Evolutionary conservation across 352 stramenopile genomes (phyloP), one percentile per base, ranked within the genome.

Genomic region (Phytophthora sojae): DNA sequence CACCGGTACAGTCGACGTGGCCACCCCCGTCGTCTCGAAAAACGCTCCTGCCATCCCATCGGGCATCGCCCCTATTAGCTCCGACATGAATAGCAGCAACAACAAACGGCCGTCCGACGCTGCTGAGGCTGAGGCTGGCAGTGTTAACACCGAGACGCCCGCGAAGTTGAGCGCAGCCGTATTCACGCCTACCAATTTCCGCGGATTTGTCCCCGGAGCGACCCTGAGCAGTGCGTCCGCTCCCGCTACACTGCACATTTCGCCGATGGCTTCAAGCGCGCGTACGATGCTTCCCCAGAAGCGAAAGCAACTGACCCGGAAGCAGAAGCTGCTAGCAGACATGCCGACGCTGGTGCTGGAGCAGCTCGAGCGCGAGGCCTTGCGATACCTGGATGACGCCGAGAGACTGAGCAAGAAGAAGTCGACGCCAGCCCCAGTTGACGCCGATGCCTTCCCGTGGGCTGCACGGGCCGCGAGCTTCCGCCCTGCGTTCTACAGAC

Each of bases 401-500:
- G 64, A 81, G 44, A 61, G 35, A 60, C 57, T 53, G 2, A 75
- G 3, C 1, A 8, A 8, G 1, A 8, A 45, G 23, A 71, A 64
- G 17, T 5, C 44, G 11, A 4, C 25, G 26, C 51, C 29, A 21
- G 39, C 64, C 52, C 65, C 76, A 11, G 29, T 47, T 19, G 68
- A 81, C 32, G 63, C 53, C 7, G 76, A 79, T 53, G 59, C 63
- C 14, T 87, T 83, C 50, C 74, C 76, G 4, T 78, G 62, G 57
- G 68, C 73, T 54, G 65, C 68, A 42, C 64, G 54, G 7, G 60
- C 67, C 1, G 49, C 45, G 5, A 72, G 53, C 9, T 82, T 80
- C 12, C 82, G 79, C 26, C 79, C 77, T 5, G 73, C 85, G 9
- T 89, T 86, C 23, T 88, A 83, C 61, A 71, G 75, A 35, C 76